phyloP scores from a whole-genome alignment of 371 early-diverging fungal species.

The Syncephalastrum sp. region DNA sequence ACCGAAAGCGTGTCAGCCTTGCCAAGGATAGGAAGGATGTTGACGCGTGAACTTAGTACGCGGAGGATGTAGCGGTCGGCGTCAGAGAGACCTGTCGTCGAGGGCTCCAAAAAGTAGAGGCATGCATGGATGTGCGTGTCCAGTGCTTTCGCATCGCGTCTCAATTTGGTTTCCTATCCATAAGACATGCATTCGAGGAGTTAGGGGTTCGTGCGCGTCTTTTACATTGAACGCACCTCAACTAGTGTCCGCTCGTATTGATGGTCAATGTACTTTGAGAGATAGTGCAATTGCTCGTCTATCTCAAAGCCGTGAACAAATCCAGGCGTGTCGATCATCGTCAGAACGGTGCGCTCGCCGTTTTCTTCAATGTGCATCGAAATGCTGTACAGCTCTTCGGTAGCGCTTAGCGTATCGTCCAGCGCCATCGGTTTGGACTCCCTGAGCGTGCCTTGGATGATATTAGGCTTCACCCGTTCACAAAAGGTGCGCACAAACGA shows the following conservation, averaged over 20 bases:
- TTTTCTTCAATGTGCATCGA: conserved; percentile 75
- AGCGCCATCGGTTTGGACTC: conserved; percentile 28
- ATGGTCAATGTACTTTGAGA: conserved; percentile 63
- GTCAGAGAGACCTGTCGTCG: conserved; percentile 61
- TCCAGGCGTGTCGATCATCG: conserved; percentile 85
- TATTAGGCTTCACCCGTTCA: conserved; percentile 37
- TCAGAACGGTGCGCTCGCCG: conserved; percentile 73
- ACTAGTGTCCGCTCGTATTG: conserved; percentile 73
- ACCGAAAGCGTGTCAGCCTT: conserved; percentile 93
- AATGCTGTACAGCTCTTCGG: conserved; percentile 48
- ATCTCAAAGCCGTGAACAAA: conserved; percentile 41
- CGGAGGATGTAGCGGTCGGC: conserved; percentile 86
- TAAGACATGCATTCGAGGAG: neutral
- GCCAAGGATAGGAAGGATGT: conserved; percentile 96
- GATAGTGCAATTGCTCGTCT: conserved; percentile 50
- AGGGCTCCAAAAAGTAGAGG: conserved; percentile 91
- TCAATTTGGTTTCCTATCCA: conserved; percentile 70
- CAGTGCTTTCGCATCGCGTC: conserved; percentile 69
- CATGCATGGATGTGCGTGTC: conserved; percentile 94
- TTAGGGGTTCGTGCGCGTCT: too few relatives aligned
- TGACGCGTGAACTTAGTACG: conserved; percentile 80
- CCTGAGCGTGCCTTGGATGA: conserved; percentile 29
- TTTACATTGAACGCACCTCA: conserved; percentile 48
- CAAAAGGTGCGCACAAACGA: conserved; percentile 80
- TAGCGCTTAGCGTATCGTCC: conserved; percentile 28